Conservation (phyloP, 1,284 basidiomycete species). For the Agroathelia rolfsii region DNA sequence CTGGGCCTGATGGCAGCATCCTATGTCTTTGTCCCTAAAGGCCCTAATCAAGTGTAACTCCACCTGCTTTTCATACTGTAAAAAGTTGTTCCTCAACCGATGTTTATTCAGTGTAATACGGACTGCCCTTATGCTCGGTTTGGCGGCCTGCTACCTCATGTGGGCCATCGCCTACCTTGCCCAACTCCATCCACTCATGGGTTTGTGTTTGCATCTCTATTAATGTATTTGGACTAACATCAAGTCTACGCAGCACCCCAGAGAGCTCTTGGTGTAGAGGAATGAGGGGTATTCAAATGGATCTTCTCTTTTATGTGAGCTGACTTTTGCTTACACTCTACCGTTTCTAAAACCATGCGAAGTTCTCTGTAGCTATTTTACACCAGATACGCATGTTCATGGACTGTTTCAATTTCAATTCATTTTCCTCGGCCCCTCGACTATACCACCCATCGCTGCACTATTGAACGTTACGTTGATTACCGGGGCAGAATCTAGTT, state of each 20-base stretch:
- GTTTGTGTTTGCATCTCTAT: slow-evolving; percentile 32
- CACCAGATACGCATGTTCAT: too few relatives aligned
- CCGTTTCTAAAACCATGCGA: too few relatives aligned
- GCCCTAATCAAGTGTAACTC: slow-evolving; percentile 74
- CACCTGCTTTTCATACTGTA: slow-evolving; percentile 6
- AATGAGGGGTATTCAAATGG: too few relatives aligned
- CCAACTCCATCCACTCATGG: slow-evolving; percentile 81
- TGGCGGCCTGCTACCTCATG: slow-evolving; percentile 83
- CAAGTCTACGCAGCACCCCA: slow-evolving; percentile 15
- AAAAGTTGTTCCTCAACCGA: too few relatives aligned
- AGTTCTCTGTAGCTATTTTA: too few relatives aligned
- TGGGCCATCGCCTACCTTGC: slow-evolving; percentile 92
- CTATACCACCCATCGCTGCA: too few relatives aligned
- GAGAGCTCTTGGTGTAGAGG: slow-evolving; percentile 14
- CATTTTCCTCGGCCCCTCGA: too few relatives aligned
- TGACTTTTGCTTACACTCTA: too few relatives aligned
- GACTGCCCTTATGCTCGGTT: slow-evolving; percentile 64
- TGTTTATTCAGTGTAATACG: slow-evolving; percentile 58
- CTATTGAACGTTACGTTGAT: too few relatives aligned
- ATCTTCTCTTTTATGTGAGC: too few relatives aligned
- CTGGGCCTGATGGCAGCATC: slow-evolving; percentile 54
- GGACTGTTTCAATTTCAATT: too few relatives aligned
- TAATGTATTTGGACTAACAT: neutral
- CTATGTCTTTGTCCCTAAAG: slow-evolving; percentile 72
- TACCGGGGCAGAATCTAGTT: too few relatives aligned